Base-by-base conservation (phyloP, 106 monocot species). In the Xerophyta viscosa region DNA sequence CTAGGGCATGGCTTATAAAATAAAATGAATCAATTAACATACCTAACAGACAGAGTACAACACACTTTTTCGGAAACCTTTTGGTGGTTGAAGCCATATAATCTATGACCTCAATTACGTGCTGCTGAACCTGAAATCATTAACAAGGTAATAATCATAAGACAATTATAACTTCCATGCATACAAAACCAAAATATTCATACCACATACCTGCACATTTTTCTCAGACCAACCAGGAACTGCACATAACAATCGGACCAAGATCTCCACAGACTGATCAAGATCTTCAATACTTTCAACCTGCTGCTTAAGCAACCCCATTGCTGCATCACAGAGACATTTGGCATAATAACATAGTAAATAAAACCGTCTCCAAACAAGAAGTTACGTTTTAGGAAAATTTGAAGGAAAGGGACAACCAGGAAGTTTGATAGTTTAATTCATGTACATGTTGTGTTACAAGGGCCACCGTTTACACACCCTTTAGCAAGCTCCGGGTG, bases 211-310 rank as follows among this genome's bases (percentile, higher is more conserved):
- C 86, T 98, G 98, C 3, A 98, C 98, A 80, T 98, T 98, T 62
- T 98, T 98, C 61, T 98, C 98, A 28, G 66, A 61, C 98, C 98
- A 98, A 48, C 98, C 90, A 72, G 98, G 98, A 60, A 98, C 71
- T 69, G 86, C 66, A 74, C 90, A 98, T 22, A 98, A 66, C 19
- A 98, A 60, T 42, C 90, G 89, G 63, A 90, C 63, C 60, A 98
- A 75, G 15, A 98, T 66, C 65, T 98, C 98, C 8, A 79, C 89
- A 64, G 52, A 73, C 24, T 71, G 46, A 75, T 90, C 82, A 46
- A 98, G 78, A 8, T 86, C 82, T 24, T 55, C 41, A 50, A 86
- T 70, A 57, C 56, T 72, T 71, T 79, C 89, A 74, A 98, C 76
- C 62, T 82, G 73, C 63, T 83, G 69, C 57, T 90, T 98, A 30